These are phyloP conservation scores for Sporobolomyces pararoseus DNA, from an alignment of 768 basidiomycete genomes.

Conservation along the genomic window DNA sequence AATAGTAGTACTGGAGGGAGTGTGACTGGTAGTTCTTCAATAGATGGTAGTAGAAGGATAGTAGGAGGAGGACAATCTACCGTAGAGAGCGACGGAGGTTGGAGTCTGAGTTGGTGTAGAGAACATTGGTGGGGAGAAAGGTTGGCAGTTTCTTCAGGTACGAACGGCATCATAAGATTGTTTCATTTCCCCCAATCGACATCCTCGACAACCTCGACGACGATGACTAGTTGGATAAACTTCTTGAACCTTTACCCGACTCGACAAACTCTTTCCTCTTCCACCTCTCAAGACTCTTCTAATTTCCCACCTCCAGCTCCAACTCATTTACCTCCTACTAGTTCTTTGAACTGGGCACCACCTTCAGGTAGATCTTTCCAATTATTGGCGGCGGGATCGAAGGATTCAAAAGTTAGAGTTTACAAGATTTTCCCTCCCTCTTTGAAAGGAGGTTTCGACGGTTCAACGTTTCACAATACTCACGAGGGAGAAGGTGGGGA, in stretches of 20 bases:
- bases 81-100: slow-evolving; percentile 82
- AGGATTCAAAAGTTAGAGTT: slow-evolving; percentile 83
- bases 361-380: slow-evolving; percentile 91
- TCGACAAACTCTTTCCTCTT: slow-evolving; percentile 33
- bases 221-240: slow-evolving; percentile 55
- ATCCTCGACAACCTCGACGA: background rate
- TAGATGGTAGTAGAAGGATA: slow-evolving; percentile 46
- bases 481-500: slow-evolving; percentile 54
- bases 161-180: slow-evolving; percentile 72
- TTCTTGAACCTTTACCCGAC: slow-evolving; percentile 46
- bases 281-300: slow-evolving; percentile 48
- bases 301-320: slow-evolving; percentile 52
- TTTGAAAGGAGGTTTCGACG: slow-evolving; percentile 48
- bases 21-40: no score
- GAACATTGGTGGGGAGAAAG: slow-evolving; percentile 93
- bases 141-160: slow-evolving; percentile 71
- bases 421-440: slow-evolving; percentile 71
- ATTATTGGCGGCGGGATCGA: slow-evolving; percentile 80
- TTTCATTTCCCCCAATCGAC: background rate
- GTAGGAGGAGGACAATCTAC: slow-evolving; percentile 51
- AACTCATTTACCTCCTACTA: slow-evolving; percentile 58
- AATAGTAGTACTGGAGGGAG: background rate
- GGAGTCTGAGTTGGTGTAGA: slow-evolving; percentile 93
- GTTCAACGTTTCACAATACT: no score
- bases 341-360: slow-evolving; percentile 87